Conservation (phyloP, 2,329 filamentous ascomycete species). For the Aaosphaeria arxii region DNA sequence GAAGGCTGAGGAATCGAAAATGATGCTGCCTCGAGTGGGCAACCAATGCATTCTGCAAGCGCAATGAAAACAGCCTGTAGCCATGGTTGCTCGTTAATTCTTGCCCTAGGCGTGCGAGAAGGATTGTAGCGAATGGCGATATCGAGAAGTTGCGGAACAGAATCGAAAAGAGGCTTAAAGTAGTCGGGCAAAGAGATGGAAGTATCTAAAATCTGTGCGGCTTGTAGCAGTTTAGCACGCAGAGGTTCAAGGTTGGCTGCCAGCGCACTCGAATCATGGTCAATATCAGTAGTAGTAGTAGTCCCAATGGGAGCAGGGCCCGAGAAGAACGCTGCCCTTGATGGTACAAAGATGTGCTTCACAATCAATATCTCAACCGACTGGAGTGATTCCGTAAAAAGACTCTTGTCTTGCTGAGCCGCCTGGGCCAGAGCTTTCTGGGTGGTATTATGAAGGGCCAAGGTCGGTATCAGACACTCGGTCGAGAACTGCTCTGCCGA, state of each 20-base stretch:
- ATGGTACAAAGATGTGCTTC: conserved; percentile 42
- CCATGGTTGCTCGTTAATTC: conserved; percentile 43
- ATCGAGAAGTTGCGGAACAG: conserved; percentile 37
- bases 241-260: conserved; percentile 21
- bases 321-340: conserved; percentile 32
- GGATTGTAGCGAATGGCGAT: conserved; percentile 41
- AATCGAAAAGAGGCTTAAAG: conserved; percentile 20
- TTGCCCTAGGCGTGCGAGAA: conserved; percentile 39
- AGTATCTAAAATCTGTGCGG: conserved; percentile 27
- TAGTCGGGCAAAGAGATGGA: conserved; percentile 18
- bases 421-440: background rate
- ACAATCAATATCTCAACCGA: conserved; percentile 37
- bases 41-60: conserved; percentile 34
- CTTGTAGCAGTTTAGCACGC: conserved; percentile 27
- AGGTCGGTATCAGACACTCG: conserved; percentile 34
- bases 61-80: conserved; percentile 40
- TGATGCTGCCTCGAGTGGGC: conserved; percentile 13
- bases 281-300: background rate
- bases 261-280: conserved; percentile 12
- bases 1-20: conserved; percentile 15
- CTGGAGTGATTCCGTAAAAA: background rate
- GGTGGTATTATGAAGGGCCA: conserved; percentile 22
- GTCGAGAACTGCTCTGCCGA: conserved; percentile 35
- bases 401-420: background rate
- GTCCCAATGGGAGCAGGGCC: background rate